Base-by-base conservation (phyloP, 257 asterid genomes). In the Solanum bulbocastanum region DNA sequence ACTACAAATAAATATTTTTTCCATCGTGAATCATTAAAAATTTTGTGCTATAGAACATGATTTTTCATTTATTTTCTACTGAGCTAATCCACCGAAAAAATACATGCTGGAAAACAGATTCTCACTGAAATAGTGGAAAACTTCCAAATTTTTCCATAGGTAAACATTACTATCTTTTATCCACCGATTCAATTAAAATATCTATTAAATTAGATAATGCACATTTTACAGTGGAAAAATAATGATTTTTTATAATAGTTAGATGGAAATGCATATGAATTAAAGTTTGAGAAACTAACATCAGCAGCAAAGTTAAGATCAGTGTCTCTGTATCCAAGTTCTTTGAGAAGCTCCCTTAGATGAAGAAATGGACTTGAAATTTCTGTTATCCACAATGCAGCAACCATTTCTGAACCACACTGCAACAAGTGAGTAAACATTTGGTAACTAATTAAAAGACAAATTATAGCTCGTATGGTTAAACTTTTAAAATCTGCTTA, bases 391-490 rank as follows among this genome's bases (percentile, higher is more conserved):
- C 94, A 93, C 88, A 97, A 68, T 30, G 94, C 89, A 52, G 94
- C 96, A 87, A 94, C 98, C 98, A 97, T 93, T 89, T 97, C 99
- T 86, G 99, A 92, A 86, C 98, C 99, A 90, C 98, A 92, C 99
- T 97, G 83, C 52, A 72, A 18, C 22, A 4, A 30, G 25, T 13
- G 42, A 81, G 2, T 46, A 46, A 81, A 30, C 12, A 46, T 27
- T 49, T 69, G 23, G 3, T 56, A 56, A 15, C 27, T 6, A 2
- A 46, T 6, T 33, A 69, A 84, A 62, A 52, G 76, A 60, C 25
- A 1, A 66, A 23, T 14, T 49, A 49, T n/a, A 23, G 15, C 7
- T 62, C 0, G 7, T n/a, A 4, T 4, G 71, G 16, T 25, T 62
- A 23, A 62, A 2, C 8, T 65, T 65, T 65, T 0, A n/a, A 62